Percentiles rank a stretch among this genome's conserved stretches.
These are phyloP conservation scores for Brettanomyces nanus DNA, from an alignment of 805 yeast species.

Conservation along the genomic window DNA sequence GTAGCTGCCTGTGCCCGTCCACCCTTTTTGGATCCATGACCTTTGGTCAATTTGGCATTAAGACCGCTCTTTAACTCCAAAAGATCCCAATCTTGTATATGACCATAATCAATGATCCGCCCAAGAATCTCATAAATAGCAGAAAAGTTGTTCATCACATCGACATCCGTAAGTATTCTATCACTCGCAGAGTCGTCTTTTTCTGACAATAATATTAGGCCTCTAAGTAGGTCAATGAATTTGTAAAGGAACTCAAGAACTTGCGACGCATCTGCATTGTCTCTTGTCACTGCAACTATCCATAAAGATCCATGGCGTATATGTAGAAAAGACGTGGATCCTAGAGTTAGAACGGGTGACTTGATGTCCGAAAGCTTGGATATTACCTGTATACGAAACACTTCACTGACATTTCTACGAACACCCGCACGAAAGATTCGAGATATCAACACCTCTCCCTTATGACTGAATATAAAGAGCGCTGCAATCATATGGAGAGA, in stretches of 20 bases:
- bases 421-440: constrained; percentile 67
- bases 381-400: constrained; percentile 88
- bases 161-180: constrained; percentile 32
- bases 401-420: constrained; percentile 72
- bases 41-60: constrained; percentile 7
- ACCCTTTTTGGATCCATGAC: neutral
- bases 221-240: constrained; percentile 45
- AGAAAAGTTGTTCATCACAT: constrained; percentile 58
- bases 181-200: neutral
- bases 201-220: constrained; percentile 21
- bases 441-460: constrained; percentile 80
- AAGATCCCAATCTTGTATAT: constrained; percentile 58
- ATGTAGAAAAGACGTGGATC: constrained; percentile 86
- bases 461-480: constrained; percentile 63
- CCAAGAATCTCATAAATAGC: constrained; percentile 70
- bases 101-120: constrained; percentile 71
- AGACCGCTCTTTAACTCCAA: constrained; percentile 27
- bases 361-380: constrained; percentile 43
- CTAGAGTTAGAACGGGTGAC: constrained; percentile 74
- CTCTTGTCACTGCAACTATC: constrained; percentile 83
- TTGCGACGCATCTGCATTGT: constrained; percentile 76
- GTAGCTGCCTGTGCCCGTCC: neutral
- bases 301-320: constrained; percentile 57
- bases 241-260: constrained; percentile 73
- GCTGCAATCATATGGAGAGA: constrained; percentile 62